A percentile compares a stretch with the other conserved stretches of the same genome.
phyloP scores from a whole-genome alignment of 75 land plant genomes.

The Gnetum montanum region DNA sequence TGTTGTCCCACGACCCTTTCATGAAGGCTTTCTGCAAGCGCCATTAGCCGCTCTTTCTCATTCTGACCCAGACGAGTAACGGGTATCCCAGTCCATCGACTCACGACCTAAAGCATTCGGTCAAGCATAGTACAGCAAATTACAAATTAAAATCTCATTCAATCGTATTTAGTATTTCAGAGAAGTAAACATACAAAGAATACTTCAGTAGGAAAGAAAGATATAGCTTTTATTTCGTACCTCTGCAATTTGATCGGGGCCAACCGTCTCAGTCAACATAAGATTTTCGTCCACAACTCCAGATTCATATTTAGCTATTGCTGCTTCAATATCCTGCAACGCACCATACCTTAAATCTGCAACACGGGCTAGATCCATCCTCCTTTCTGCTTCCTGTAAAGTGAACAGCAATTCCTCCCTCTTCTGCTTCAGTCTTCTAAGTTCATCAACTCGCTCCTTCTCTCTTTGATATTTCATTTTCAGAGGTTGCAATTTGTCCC shows the following conservation, averaged over 20 bases:
- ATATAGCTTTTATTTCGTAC: conserved; percentile 23
- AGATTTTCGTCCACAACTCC: conserved; percentile 38
- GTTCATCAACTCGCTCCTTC: conserved; percentile 83
- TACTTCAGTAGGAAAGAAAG: too few species aligned
- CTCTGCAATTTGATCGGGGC: conserved; percentile 95
- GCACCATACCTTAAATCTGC: conserved; percentile 83
- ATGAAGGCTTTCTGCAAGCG: conserved; percentile 73
- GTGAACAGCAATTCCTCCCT: conserved; percentile 60
- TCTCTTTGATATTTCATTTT: conserved; percentile 84
- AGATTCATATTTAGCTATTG: conserved; percentile 61
- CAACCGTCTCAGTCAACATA: conserved; percentile 91
- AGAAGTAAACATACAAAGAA: neutral
- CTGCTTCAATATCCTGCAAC: conserved; percentile 64
- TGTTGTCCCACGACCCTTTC: conserved; percentile 91
- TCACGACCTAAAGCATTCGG: conserved; percentile 62
- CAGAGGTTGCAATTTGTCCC: conserved; percentile 62
- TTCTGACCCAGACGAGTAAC: conserved; percentile 92
- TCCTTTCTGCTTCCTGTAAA: conserved; percentile 72
- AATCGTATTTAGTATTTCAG: neutral
- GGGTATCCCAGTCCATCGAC: conserved; percentile 97
- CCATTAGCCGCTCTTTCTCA: conserved; percentile 79
- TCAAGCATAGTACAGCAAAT: neutral
- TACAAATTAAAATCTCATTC: neutral
- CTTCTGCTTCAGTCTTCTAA: conserved; percentile 58
- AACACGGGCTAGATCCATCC: conserved; percentile 68